Base-by-base conservation (phyloP, 345 rosid genomes). In the Nephelium lappaceum region DNA sequence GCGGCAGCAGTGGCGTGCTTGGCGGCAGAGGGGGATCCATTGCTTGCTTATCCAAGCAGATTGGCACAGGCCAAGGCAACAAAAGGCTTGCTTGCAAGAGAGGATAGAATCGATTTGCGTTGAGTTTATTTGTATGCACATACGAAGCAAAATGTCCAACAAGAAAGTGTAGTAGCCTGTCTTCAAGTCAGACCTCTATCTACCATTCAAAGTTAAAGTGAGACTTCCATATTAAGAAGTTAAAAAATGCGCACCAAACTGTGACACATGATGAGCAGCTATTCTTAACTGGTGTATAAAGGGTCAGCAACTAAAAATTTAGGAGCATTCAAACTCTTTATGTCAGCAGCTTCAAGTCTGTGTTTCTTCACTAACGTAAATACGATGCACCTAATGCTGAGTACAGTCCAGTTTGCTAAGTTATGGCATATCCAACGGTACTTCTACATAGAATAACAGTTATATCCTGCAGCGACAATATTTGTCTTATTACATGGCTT, bases 11-110 rank as follows among this genome's bases (percentile, higher is more conserved):
- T 0, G 92, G 92, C 7, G 74, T 61, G 67, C 78, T 81, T 58
- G 88, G 57, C 1, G 88, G 88, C 0, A 82, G 87, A 21, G 89
- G 69, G 2, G 86, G 82, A 45, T 88, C 91, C 88, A 88, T 88
- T 19, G 24, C 73, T 64, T 74, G 63, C 63, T 6, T 9, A 19
- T 8, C 10, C 38, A 1, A 57, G 64, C 74, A 62, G 75, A 23
- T 6, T 62, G 65, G 8, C 63, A 24, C 67, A 16, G 51, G 51
- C 51, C 12, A 45, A 11, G 12, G 58, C 27, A n/a, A 24, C 51
- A 8, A 45, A 8, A 62, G 43, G 7, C 27, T 64, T 55, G 21
- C 21, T 51, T 31, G 8, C 49, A 31, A 25, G 45, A 21, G 39
- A 16, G 74, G 62, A 14, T 8, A 58, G 23, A 25, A 66, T 11